Conservation (phyloP, 345 rosid species). For the Populus davidiana region DNA sequence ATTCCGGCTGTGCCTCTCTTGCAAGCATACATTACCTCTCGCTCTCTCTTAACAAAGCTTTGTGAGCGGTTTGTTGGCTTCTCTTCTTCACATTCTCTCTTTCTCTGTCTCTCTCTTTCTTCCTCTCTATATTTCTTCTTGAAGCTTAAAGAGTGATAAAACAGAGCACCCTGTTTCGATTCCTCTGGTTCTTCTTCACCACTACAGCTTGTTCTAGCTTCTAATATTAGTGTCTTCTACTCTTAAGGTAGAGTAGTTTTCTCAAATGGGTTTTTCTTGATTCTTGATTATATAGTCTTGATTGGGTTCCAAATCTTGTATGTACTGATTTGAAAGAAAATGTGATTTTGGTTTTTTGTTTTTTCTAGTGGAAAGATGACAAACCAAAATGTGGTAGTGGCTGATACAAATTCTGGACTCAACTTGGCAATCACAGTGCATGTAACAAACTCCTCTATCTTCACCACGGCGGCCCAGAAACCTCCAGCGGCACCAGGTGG, state of each 20-base stretch:
- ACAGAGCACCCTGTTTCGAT: conserved; percentile 13
- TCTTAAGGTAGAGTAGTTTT: conserved; percentile 1
- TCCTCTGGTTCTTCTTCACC: conserved; percentile 4
- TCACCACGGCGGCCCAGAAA: conserved; percentile 46
- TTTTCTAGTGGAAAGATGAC: conserved; percentile 41
- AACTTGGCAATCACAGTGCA: conserved; percentile 38
- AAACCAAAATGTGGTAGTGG: conserved; percentile 52
- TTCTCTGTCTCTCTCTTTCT: neutral
- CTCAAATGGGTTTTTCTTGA: neutral
- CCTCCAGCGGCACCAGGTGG: conserved; percentile 52
- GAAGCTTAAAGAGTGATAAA: neutral
- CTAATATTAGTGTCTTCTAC: neutral
- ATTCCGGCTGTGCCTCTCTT: neutral
- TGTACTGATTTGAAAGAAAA: neutral
- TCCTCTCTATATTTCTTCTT: neutral
- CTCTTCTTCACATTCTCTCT: neutral
- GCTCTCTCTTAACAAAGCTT: neutral
- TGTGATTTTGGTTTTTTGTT: neutral
- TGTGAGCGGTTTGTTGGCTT: neutral
- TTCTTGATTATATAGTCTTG: neutral
- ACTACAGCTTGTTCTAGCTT: neutral
- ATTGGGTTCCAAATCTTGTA: neutral
- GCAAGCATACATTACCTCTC: neutral
- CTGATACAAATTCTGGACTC: conserved; percentile 44
- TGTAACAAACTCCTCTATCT: conserved; percentile 39